These are phyloP conservation scores for Wickerhamomyces strasburgensis DNA, from an alignment of 805 yeast species.

Conservation along the genomic window DNA sequence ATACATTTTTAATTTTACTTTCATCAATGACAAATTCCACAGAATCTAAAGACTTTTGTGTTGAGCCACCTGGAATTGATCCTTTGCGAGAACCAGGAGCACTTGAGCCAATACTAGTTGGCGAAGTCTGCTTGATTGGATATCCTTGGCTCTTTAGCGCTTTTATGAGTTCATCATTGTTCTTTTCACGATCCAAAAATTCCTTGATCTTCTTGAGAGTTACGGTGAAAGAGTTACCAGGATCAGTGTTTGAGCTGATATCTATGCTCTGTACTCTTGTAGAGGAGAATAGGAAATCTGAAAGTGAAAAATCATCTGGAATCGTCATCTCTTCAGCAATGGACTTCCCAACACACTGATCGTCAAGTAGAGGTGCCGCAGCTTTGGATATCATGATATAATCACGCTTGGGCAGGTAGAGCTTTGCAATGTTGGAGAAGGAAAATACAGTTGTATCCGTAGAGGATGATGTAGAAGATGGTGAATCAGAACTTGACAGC, in stretches of 20 bases:
- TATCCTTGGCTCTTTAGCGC: not conserved
- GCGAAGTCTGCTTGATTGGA: too few species aligned
- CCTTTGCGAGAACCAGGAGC: too few species aligned
- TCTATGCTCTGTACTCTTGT: constrained; percentile 6
- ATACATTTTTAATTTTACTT: not conserved
- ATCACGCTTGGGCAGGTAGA: not conserved
- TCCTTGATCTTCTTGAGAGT: not conserved
- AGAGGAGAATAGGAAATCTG: constrained; percentile 8
- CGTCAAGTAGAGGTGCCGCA: not conserved
- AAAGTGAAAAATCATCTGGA: constrained; percentile 5
- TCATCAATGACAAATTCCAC: not conserved
- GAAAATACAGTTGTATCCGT: not conserved
- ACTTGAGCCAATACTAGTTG: too few species aligned
- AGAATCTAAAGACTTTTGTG: not conserved
- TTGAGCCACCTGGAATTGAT: too few species aligned
- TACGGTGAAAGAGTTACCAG: not conserved
- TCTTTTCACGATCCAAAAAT: not conserved
- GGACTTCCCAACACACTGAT: not conserved
- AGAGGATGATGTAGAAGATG: too few species aligned
- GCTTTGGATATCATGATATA: not conserved
- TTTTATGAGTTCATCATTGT: not conserved
- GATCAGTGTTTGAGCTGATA: constrained; percentile 1
- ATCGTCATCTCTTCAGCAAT: constrained; percentile 7
- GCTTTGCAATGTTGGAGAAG: not conserved
- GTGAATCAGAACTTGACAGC: too few species aligned